Percentiles rank a stretch among this genome's conserved stretches.
Conservation (phyloP, 164 flowering plant genomes). For the Houttuynia cordata region DNA sequence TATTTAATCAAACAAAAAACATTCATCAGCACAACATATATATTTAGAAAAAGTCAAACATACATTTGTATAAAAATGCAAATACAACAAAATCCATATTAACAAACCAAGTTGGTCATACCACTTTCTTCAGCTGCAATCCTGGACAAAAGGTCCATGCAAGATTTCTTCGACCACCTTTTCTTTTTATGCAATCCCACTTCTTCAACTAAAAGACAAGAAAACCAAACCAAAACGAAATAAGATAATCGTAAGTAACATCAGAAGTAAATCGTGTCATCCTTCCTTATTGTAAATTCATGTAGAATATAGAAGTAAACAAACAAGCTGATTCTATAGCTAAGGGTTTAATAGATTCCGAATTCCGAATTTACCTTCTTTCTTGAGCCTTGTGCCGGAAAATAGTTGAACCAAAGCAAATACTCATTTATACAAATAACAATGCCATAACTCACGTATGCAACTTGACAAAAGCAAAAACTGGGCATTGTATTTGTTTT, state of each 20-base stretch:
- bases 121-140: background rate
- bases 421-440: background rate
- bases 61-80: too few species aligned
- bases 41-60: background rate
- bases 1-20: background rate
- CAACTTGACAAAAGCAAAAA: too few species aligned
- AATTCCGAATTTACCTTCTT: too few species aligned
- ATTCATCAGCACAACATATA: background rate
- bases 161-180: background rate
- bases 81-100: too few species aligned
- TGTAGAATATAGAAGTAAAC: too few species aligned
- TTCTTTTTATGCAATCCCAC: background rate
- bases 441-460: background rate
- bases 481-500: too few species aligned
- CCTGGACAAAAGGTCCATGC: slow-evolving; percentile 3
- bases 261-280: too few species aligned
- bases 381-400: too few species aligned
- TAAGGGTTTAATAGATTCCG: too few species aligned
- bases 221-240: background rate
- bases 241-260: too few species aligned
- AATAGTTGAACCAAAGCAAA: background rate
- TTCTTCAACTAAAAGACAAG: background rate
- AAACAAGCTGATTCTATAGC: background rate
- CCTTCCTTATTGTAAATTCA: background rate
- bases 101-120: background rate